These are phyloP conservation scores for Rutstroemia sp. DNA, from an alignment of 2,329 filamentous ascomycete genomes.

Conservation along the genomic window DNA sequence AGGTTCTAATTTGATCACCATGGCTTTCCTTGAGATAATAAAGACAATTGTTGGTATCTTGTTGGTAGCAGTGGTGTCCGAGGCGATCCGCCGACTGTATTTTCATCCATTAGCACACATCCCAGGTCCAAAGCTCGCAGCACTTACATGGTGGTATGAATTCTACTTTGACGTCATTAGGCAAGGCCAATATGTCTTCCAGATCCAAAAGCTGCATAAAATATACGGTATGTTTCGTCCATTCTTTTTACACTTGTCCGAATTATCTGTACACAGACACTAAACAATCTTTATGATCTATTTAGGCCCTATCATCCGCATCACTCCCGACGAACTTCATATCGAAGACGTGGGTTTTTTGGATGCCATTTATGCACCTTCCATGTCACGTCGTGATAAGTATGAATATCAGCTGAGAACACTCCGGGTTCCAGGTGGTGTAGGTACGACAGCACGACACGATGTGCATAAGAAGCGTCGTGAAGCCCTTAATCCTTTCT, in stretches of 20 bases:
- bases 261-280: not conserved
- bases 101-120: not conserved
- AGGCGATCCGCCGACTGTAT: not conserved
- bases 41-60: too few relatives aligned
- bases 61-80: too few relatives aligned
- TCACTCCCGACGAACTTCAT: conserved; percentile 33
- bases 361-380: conserved; percentile 32
- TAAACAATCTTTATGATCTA: not conserved
- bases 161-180: conserved; percentile 37
- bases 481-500: conserved; percentile 17
- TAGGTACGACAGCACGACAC: conserved; percentile 9
- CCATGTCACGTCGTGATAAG: conserved; percentile 7
- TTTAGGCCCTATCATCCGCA: conserved; percentile 27
- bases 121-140: not conserved
- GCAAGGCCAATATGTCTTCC: conserved; percentile 35
- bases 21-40: too few relatives aligned
- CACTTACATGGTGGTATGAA: conserved; percentile 26
- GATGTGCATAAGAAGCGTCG: conserved; percentile 16
- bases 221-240: conserved; percentile 27
- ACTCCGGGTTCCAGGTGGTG: not conserved
- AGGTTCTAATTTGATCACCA: too few relatives aligned
- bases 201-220: conserved; percentile 36
- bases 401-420: not conserved
- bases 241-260: not conserved
- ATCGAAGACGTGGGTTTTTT: conserved; percentile 31